Base-by-base conservation (phyloP, 352 stramenopile genomes). In the Phytophthora niederhauseri region DNA sequence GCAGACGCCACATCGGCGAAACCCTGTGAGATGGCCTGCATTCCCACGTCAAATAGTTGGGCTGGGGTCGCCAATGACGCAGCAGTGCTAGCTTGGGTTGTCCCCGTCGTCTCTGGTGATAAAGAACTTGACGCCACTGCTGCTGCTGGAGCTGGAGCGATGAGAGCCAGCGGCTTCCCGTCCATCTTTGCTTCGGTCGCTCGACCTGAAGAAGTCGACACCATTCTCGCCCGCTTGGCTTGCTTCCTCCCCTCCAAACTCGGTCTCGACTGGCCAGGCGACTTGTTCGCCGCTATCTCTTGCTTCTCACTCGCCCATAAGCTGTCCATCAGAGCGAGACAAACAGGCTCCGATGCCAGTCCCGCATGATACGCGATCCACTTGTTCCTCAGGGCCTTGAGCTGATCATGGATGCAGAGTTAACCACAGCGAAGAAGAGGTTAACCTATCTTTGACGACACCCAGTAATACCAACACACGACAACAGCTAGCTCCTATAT, bases 371-470 rank as follows among this genome's bases (percentile, higher is more conserved):
- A 68, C 19, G 68, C 51, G 20, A 75, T 20, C 62, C 62, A 75
- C 28, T 75, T 75, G 30, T 31, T 75, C 52, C 26, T 71, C 15
- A 75, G 20, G 12, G 62, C 67, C 43, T 75, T 75, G 11, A 75
- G 22, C 68, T 75, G 30, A 17, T 17, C 30, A 14, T 7, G 17
- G 19, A 61, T n/a, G 19, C 12, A 26, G 57, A 12, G 63, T 64
- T 59, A 61, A 57, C 30, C 17, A 12, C 20, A 48, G 6, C 28
- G 48, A 28, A 57, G 64, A 31, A 34, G 3, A 50, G 57, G 49
- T 60, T 58, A 60, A 64, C 34, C 26, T 49, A 6, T 22, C 49
- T n/a, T 66, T 46, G 49, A 60, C 17, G 2, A 14, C 6, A 5
- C 41, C n/a, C n/a, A n/a, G 5, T 17, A 20, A 0, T 8, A 19